These are phyloP conservation scores for Nakaseomyces delphensis DNA, from an alignment of 1,139 yeast species.

Conservation along the genomic window DNA sequence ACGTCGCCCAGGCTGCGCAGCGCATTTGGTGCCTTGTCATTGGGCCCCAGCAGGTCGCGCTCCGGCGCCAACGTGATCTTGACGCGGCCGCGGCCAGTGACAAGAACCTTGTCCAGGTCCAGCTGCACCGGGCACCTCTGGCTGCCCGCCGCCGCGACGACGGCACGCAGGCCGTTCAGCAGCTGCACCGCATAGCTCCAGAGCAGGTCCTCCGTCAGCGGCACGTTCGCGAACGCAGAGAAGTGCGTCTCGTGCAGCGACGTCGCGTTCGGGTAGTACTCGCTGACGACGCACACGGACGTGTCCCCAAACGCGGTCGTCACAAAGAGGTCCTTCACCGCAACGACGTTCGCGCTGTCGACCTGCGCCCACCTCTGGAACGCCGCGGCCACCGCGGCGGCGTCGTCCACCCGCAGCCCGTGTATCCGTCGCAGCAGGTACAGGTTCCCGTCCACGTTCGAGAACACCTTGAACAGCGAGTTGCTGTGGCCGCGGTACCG, in stretches of 20 bases:
- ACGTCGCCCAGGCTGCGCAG: conserved; percentile 42
- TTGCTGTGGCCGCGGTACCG: conserved; percentile 51
- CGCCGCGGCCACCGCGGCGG: conserved; percentile 41
- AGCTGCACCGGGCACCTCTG: conserved; percentile 49
- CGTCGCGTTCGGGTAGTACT: conserved; percentile 56
- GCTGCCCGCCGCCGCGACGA: conserved; percentile 42
- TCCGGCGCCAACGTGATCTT: conserved; percentile 67
- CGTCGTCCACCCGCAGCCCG: conserved; percentile 49
- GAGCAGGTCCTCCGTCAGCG: conserved; percentile 53
- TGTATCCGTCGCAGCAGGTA: conserved; percentile 73
- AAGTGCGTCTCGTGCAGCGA: conserved; percentile 53
- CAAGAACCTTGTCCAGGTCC: conserved; percentile 59
- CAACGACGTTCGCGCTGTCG: conserved; percentile 52
- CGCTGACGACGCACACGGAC: conserved; percentile 56
- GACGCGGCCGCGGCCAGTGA: conserved; percentile 59
- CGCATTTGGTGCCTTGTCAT: not conserved
- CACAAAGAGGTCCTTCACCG: conserved; percentile 74
- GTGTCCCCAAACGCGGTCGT: conserved; percentile 78
- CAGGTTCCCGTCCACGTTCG: conserved; percentile 68
- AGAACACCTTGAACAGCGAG: conserved; percentile 69
- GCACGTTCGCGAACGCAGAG: conserved; percentile 34
- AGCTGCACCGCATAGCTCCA: conserved; percentile 77
- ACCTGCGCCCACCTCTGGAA: conserved; percentile 48
- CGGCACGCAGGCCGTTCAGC: conserved; percentile 55
- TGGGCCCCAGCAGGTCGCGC: conserved; percentile 48